phyloP scores from a whole-genome alignment of 2,329 filamentous ascomycete species.

The Didymella pomorum region DNA sequence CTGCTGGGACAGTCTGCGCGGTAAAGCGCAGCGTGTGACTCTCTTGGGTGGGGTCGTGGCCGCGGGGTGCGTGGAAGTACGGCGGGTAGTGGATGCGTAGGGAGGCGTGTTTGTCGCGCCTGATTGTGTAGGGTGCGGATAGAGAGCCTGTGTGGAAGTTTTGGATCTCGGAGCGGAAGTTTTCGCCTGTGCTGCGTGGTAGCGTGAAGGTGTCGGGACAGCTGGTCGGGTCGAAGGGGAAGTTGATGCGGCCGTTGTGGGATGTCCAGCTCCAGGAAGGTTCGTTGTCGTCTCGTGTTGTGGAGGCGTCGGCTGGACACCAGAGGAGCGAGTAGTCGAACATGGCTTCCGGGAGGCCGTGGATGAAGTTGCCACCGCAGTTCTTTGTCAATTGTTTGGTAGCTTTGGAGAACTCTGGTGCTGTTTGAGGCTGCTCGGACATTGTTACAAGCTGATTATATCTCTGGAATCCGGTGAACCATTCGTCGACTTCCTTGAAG shows the following conservation, averaged over 20 bases:
- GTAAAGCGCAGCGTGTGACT: conserved; percentile 40
- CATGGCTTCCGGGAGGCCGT: conserved; percentile 43
- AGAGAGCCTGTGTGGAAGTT: conserved; percentile 36
- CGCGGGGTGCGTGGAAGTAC: conserved; percentile 36
- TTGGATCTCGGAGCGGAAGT: conserved; percentile 42
- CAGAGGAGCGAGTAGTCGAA: conserved; percentile 46
- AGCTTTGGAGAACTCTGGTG: conserved; percentile 34
- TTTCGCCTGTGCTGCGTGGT: conserved; percentile 31
- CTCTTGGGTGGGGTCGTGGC: conserved; percentile 26
- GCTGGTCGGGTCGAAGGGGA: conserved; percentile 46
- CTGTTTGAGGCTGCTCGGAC: conserved; percentile 20
- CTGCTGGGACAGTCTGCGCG: conserved; percentile 35
- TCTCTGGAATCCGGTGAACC: conserved; percentile 41
- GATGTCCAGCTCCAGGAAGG: conserved; percentile 48
- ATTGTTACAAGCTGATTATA: conserved; percentile 45
- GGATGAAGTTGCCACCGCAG: conserved; percentile 41
- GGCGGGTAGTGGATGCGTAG: conserved; percentile 39
- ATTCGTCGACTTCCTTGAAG: conserved; percentile 40
- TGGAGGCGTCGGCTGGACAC: conserved; percentile 38
- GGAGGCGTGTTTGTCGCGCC: conserved; percentile 34
- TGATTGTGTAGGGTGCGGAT: conserved; percentile 38
- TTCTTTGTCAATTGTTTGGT: conserved; percentile 38
- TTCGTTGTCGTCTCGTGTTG: conserved; percentile 26
- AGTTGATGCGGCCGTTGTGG: conserved; percentile 39
- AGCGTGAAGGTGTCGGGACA: conserved; percentile 39